Conservation (phyloP, 441 rosid species). For the Kokia cookei region DNA sequence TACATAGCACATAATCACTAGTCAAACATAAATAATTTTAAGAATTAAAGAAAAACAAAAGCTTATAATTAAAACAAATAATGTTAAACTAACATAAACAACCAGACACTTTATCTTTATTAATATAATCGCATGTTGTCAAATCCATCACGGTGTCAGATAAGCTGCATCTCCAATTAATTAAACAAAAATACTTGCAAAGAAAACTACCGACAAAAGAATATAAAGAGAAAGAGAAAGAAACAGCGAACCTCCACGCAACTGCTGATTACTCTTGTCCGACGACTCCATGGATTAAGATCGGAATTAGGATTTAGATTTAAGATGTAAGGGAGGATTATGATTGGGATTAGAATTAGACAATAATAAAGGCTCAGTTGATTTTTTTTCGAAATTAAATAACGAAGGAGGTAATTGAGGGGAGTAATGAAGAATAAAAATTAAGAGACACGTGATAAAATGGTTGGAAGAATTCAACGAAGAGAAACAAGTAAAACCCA, state of each 20-base stretch:
- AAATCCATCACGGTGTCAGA: not conserved
- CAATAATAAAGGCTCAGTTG: conserved; percentile 33
- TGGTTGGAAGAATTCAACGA: conserved; percentile 33
- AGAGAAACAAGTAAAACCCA: conserved; percentile 41
- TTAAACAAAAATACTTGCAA: not conserved
- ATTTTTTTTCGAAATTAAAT: conserved; percentile 41
- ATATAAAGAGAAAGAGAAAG: not conserved
- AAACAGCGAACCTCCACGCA: conserved; percentile 44
- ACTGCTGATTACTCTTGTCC: conserved; percentile 56
- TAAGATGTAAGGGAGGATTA: not conserved
- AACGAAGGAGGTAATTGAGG: conserved; percentile 57
- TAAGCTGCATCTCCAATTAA: not conserved
- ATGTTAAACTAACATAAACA: not conserved
- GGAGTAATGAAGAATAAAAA: conserved; percentile 63
- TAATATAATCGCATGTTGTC: not conserved
- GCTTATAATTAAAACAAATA: not conserved
- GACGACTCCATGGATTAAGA: conserved; percentile 54
- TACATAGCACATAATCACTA: not conserved
- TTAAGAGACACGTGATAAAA: conserved; percentile 53
- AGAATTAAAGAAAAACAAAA: not conserved
- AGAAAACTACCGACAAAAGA: not conserved
- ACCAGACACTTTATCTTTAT: not conserved
- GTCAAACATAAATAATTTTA: not conserved
- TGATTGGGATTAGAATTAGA: conserved; percentile 13
- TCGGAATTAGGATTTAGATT: too few relatives aligned